Conservation (phyloP, 306 rosid species). For the Fragaria vesca region DNA sequence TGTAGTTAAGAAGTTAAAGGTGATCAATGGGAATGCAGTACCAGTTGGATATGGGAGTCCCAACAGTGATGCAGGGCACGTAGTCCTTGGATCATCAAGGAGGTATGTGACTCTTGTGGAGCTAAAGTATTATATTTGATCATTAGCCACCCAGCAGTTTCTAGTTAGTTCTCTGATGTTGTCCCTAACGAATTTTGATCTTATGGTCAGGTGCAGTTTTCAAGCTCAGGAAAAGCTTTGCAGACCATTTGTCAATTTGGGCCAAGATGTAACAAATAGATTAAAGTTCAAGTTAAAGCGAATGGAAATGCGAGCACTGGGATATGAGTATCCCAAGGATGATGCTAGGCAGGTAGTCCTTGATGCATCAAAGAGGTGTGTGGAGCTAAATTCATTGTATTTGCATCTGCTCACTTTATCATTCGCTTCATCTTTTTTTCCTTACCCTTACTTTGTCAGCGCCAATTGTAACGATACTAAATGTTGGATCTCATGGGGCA, state of each 20-base stretch:
- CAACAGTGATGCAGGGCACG: conserved; percentile 10
- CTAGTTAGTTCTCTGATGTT: neutral
- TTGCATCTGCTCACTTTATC: neutral
- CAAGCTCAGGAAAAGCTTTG: conserved; percentile 2
- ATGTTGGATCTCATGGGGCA: neutral
- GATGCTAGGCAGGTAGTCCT: neutral
- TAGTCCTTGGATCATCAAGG: conserved; percentile 11
- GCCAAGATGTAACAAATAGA: conserved; percentile 20
- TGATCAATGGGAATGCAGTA: conserved; percentile 16
- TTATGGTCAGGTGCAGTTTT: conserved; percentile 11
- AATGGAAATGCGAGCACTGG: conserved; percentile 1
- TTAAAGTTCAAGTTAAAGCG: conserved; percentile 22
- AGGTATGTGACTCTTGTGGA: conserved; percentile 10
- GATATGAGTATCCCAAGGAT: neutral
- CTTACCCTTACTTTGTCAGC: neutral
- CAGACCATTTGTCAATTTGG: conserved; percentile 13
- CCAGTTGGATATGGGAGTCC: conserved; percentile 22
- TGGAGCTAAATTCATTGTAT: neutral
- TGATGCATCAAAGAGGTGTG: conserved; percentile 11
- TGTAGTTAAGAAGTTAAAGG: conserved; percentile 22
- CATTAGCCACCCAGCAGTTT: neutral
- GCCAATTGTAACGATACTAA: neutral
- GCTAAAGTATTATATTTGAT: neutral
- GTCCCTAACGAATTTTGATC: conserved; percentile 1
- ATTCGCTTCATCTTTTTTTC: neutral